These are phyloP conservation scores for Teunomyces stri DNA, from an alignment of 805 yeast genomes.

Conservation along the genomic window DNA sequence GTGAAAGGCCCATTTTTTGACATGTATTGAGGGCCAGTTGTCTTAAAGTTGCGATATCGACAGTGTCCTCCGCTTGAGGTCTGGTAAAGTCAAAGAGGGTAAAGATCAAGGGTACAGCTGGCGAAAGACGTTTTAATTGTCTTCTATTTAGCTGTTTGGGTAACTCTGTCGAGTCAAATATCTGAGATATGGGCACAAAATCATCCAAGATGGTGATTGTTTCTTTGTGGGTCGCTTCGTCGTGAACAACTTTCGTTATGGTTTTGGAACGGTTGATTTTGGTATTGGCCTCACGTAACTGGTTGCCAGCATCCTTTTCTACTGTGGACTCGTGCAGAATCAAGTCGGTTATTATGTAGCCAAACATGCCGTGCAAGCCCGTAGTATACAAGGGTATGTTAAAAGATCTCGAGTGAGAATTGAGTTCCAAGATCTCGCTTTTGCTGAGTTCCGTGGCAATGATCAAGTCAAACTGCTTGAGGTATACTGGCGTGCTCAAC, in stretches of 20 bases:
- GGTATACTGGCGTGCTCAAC: conserved; percentile 32
- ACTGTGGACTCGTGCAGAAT: conserved; percentile 57
- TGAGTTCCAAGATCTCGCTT: conserved; percentile 45
- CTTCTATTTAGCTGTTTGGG: conserved; percentile 42
- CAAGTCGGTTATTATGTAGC: conserved; percentile 78
- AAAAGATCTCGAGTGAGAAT: conserved; percentile 52
- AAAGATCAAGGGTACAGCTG: conserved; percentile 56
- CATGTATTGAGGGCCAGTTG: conserved; percentile 28
- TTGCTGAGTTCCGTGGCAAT: conserved; percentile 67
- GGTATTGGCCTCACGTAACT: conserved; percentile 41
- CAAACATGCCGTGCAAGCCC: conserved; percentile 76
- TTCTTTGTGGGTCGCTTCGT: conserved; percentile 44
- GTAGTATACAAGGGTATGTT: conserved; percentile 67
- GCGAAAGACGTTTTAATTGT: conserved; percentile 50
- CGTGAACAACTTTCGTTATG: conserved; percentile 26
- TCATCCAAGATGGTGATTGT: conserved; percentile 35
- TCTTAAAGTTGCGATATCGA: conserved; percentile 30
- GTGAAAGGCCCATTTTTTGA: conserved; percentile 38
- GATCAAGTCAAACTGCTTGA: conserved; percentile 61
- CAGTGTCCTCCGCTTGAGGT: conserved; percentile 18
- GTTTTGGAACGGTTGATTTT: conserved; percentile 46
- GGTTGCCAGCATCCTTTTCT: conserved; percentile 50
- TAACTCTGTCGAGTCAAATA: conserved; percentile 34
- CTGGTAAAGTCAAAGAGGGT: conserved; percentile 51
- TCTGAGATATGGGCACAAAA: conserved; percentile 33